Conservation (phyloP, 345 rosid genomes). For the Cardamine resedifolia region DNA sequence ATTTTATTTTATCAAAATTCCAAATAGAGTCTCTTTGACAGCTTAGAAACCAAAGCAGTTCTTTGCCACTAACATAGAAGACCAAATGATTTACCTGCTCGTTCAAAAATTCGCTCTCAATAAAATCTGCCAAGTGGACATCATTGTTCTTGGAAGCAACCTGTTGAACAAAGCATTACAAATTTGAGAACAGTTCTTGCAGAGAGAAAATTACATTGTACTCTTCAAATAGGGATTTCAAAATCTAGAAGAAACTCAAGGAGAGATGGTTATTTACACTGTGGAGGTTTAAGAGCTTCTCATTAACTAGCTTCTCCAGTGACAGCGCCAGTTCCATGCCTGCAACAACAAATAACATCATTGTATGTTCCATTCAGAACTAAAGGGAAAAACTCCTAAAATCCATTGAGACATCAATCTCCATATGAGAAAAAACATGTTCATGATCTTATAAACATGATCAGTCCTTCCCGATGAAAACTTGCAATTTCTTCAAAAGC, state of each 20-base stretch:
- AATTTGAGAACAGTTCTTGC: neutral
- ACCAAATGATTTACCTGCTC: conserved; percentile 61
- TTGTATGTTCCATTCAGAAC: conserved; percentile 9
- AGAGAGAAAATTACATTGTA: neutral
- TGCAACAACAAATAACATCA: conserved; percentile 35
- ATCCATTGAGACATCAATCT: conserved; percentile 1
- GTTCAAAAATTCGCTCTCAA: conserved; percentile 63
- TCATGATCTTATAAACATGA: neutral
- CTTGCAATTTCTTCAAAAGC: neutral
- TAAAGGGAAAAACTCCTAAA: neutral
- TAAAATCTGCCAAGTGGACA: conserved; percentile 67
- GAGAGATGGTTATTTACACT: conserved; percentile 44
- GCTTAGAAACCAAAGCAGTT: conserved; percentile 32
- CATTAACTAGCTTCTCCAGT: conserved; percentile 84
- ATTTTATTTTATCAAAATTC: neutral
- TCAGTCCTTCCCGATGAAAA: neutral
- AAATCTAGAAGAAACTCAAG: neutral
- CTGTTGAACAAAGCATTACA: conserved; percentile 46
- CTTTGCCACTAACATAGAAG: conserved; percentile 13
- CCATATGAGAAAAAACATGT: neutral
- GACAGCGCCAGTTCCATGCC: conserved; percentile 94
- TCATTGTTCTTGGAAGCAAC: conserved; percentile 65
- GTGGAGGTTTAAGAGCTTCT: conserved; percentile 76
- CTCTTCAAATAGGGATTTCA: neutral
- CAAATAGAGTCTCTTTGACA: conserved; percentile 12